Conservation (phyloP, 2,329 filamentous ascomycete genomes). For the Pseudocercospora musae region DNA sequence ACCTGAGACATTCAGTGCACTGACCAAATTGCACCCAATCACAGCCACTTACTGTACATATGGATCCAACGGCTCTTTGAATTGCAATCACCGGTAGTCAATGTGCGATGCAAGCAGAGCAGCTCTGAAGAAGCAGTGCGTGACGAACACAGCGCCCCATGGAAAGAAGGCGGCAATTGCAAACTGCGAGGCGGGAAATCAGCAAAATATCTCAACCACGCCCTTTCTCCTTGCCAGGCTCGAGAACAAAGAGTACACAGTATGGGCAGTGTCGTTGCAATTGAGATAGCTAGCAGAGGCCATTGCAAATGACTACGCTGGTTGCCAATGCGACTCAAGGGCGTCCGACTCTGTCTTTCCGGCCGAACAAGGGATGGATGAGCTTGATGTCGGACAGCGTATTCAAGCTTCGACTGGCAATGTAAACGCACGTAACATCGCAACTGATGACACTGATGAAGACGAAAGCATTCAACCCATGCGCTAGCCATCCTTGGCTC, state of each 20-base stretch:
- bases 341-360: slow-evolving; percentile 29
- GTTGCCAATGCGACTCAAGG: slow-evolving; percentile 33
- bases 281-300: slow-evolving; percentile 38
- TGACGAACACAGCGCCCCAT: slow-evolving; percentile 28
- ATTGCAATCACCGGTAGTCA: slow-evolving; percentile 26
- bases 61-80: slow-evolving; percentile 28
- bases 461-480: slow-evolving; percentile 37
- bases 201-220: not conserved
- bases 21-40: not conserved
- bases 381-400: slow-evolving; percentile 33
- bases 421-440: slow-evolving; percentile 36
- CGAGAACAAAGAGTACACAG: slow-evolving; percentile 38
- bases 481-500: slow-evolving; percentile 32
- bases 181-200: slow-evolving; percentile 21
- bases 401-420: slow-evolving; percentile 36
- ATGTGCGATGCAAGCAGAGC: slow-evolving; percentile 32
- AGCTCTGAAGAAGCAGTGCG: slow-evolving; percentile 31
- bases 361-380: slow-evolving; percentile 26
- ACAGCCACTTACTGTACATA: slow-evolving; percentile 21
- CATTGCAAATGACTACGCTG: slow-evolving; percentile 33
- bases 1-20: not conserved
- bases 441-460: slow-evolving; percentile 38
- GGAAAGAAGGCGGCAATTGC: slow-evolving; percentile 34
- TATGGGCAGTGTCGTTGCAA: slow-evolving; percentile 23
- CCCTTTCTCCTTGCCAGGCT: slow-evolving; percentile 13